A percentile compares a stretch with the other conserved stretches of the same genome.
Conservation (phyloP, 805 yeast species). For the Torulaspora quercuum region DNA sequence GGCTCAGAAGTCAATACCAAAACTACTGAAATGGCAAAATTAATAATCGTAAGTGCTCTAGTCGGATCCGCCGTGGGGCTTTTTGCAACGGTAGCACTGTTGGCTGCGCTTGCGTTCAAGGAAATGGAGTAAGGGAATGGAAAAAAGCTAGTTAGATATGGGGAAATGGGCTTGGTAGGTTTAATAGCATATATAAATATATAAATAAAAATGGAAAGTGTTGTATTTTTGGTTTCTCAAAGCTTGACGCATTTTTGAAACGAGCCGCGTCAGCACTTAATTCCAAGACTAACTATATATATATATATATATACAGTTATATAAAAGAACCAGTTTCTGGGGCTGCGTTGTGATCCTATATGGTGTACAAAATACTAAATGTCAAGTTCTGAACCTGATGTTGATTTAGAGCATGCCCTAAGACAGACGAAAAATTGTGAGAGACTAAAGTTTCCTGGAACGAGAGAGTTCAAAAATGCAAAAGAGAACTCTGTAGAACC, state of each 20-base stretch:
- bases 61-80: slow-evolving; percentile 25
- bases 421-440: not conserved
- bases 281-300: too few relatives aligned
- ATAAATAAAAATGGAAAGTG: slow-evolving; percentile 1
- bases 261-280: too few relatives aligned
- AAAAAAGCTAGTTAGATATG: not conserved
- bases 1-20: not conserved
- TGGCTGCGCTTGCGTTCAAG: slow-evolving; percentile 23
- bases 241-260: too few relatives aligned
- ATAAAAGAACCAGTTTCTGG: too few relatives aligned
- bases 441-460: too few relatives aligned
- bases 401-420: not conserved
- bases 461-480: not conserved
- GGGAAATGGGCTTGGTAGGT: slow-evolving; percentile 2
- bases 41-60: slow-evolving; percentile 16
- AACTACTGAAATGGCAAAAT: slow-evolving; percentile 2
- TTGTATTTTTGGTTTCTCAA: too few relatives aligned
- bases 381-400: slow-evolving; percentile 4
- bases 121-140: slow-evolving; percentile 13
- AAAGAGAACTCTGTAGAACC: not conserved
- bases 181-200: slow-evolving; percentile 8
- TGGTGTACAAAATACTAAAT: slow-evolving; percentile 4
- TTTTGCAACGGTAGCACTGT: slow-evolving; percentile 23
- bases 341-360: too few relatives aligned
- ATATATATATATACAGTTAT: too few relatives aligned